Evolutionary conservation across 164 flowering plant genomes (phyloP).

Genomic region (Aristolochia fimbriata): DNA sequence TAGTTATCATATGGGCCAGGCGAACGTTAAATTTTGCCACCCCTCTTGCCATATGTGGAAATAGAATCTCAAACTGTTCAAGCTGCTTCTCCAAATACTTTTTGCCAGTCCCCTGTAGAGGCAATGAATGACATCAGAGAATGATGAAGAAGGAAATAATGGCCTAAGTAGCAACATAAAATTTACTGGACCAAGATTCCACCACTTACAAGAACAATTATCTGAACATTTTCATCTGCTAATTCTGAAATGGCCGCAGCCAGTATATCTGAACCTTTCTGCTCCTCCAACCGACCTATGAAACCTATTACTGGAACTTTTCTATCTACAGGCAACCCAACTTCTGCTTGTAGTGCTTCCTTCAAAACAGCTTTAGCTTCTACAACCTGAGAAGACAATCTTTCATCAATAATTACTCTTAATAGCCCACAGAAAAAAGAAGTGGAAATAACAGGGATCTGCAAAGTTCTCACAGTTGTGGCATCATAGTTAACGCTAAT

Average conservation of each 20-base stretch:
- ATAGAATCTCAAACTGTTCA: constrained; percentile 47
- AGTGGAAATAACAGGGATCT: neutral
- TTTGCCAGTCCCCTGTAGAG: constrained; percentile 81
- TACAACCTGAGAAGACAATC: constrained; percentile 36
- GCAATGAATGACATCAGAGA: neutral
- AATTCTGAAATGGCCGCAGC: constrained; percentile 60
- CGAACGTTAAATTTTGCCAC: constrained; percentile 79
- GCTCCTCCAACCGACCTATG: constrained; percentile 94
- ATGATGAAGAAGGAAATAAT: too few relatives aligned
- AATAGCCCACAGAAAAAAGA: neutral
- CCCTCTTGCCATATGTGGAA: constrained; percentile 69
- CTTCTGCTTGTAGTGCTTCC: constrained; percentile 86
- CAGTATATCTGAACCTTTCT: constrained; percentile 92
- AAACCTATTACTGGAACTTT: constrained; percentile 76
- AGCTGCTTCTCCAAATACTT: constrained; percentile 72
- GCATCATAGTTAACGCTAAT: constrained; percentile 47
- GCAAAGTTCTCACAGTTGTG: constrained; percentile 50
- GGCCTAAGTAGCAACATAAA: neutral
- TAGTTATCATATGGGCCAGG: constrained; percentile 80
- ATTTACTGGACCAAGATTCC: neutral
- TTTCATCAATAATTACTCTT: neutral
- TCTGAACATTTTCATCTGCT: constrained; percentile 53
- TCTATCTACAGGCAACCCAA: constrained; percentile 73
- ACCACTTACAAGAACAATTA: constrained; percentile 57
- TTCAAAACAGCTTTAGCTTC: constrained; percentile 69